Conservation (phyloP, 208 protist species). For the Trypanosoma platydactyli region DNA sequence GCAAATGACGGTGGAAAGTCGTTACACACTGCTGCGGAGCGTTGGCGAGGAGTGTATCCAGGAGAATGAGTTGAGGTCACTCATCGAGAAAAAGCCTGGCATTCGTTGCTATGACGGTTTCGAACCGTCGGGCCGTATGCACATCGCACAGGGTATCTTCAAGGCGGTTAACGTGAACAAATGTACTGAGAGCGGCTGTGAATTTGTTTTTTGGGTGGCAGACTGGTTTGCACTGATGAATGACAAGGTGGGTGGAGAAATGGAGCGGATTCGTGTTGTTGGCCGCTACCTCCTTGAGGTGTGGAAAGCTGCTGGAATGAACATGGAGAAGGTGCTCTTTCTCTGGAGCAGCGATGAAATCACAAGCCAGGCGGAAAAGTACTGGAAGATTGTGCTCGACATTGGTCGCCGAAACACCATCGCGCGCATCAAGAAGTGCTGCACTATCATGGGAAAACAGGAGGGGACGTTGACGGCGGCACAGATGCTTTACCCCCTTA, state of each 20-base stretch:
- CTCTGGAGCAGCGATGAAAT: conserved; percentile 98
- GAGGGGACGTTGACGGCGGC: conserved; percentile 96
- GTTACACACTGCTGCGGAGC: conserved; percentile 81
- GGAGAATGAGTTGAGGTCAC: conserved; percentile 88
- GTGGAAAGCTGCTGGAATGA: conserved; percentile 99
- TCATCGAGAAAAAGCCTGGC: conserved; percentile 92
- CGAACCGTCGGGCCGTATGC: conserved; percentile 99
- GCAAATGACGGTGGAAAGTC: conserved; percentile 45
- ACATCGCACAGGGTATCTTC: conserved; percentile 99
- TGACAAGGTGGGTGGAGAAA: conserved; percentile 99
- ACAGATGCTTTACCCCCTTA: conserved; percentile 99
- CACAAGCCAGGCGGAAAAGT: conserved; percentile 90
- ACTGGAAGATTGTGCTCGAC: conserved; percentile 98
- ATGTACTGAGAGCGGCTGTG: conserved; percentile 94
- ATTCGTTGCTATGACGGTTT: conserved; percentile 99
- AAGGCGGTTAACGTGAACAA: conserved; percentile 99
- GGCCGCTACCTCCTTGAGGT: conserved; percentile 98
- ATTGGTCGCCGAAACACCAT: conserved; percentile 95
- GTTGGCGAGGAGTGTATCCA: conserved; percentile 97
- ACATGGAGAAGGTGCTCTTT: conserved; percentile 97
- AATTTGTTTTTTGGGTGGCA: conserved; percentile 99
- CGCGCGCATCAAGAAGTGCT: conserved; percentile 97
- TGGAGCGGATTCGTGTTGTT: conserved; percentile 97
- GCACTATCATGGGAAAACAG: conserved; percentile 98
- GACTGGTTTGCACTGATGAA: conserved; percentile 99